These are phyloP conservation scores for Ophiognomonia clavigignenti-juglandacearum DNA, from an alignment of 2,329 filamentous ascomycete species.

Conservation along the genomic window DNA sequence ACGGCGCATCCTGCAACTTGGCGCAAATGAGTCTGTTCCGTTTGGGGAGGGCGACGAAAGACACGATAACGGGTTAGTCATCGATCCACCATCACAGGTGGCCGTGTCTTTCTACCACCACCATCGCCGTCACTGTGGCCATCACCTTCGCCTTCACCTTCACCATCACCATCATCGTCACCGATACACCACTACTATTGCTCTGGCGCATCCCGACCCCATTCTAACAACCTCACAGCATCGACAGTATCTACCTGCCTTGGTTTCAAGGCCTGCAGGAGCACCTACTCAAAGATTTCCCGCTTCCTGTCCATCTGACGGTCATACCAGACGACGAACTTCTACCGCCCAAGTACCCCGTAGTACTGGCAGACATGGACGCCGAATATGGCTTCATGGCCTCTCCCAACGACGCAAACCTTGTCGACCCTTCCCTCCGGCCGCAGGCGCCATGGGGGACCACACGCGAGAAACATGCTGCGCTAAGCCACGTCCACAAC, in stretches of 20 bases:
- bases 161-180: too few species aligned
- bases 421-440: too few species aligned
- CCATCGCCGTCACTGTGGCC: too few species aligned
- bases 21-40: conserved; percentile 70
- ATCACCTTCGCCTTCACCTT: too few species aligned
- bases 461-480: conserved; percentile 19
- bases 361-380: conserved; percentile 17
- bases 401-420: too few species aligned
- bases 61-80: conserved; percentile 79
- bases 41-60: conserved; percentile 89
- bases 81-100: background rate
- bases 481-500: conserved; percentile 19
- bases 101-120: too few species aligned
- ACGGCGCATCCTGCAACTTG: conserved; percentile 78
- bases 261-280: conserved; percentile 69
- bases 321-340: conserved; percentile 72
- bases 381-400: background rate
- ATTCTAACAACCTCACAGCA: conserved; percentile 39
- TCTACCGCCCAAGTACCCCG: conserved; percentile 67
- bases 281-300: conserved; percentile 61
- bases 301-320: conserved; percentile 59
- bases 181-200: too few species aligned
- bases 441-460: too few species aligned
- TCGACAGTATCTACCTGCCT: conserved; percentile 75
- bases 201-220: too few species aligned